Evolutionary conservation across 495 filamentous ascomycete genomes (phyloP).

Genomic region (Cryomyces antarcticus): DNA sequence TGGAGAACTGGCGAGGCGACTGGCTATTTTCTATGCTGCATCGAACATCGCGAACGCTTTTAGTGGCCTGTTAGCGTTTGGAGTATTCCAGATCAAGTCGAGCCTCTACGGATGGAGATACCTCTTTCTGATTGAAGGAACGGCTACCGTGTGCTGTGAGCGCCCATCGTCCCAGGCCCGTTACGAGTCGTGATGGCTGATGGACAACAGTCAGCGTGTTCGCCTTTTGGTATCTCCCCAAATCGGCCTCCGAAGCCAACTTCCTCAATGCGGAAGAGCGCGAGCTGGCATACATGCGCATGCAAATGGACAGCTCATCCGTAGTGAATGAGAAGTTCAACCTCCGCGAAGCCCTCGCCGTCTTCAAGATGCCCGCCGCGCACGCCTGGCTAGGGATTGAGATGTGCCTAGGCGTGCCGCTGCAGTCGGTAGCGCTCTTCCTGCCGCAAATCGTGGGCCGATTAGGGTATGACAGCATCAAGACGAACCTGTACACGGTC

Average conservation of each 20-base stretch:
- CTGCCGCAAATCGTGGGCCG: slow-evolving; percentile 52
- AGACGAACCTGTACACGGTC: slow-evolving; percentile 33
- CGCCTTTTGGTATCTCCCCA: slow-evolving; percentile 51
- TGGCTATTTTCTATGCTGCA: slow-evolving; percentile 64
- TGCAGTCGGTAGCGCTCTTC: slow-evolving; percentile 52
- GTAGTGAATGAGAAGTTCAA: slow-evolving; percentile 52
- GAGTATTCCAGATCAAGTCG: slow-evolving; percentile 51
- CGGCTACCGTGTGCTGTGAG: too few relatives aligned
- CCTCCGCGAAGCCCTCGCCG: slow-evolving; percentile 38
- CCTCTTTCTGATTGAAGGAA: slow-evolving; percentile 59
- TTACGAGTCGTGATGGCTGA: slow-evolving; percentile 16
- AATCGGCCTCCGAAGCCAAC: slow-evolving; percentile 35
- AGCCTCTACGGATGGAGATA: slow-evolving; percentile 45
- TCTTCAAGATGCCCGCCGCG: slow-evolving; percentile 41
- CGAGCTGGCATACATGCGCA: slow-evolving; percentile 47
- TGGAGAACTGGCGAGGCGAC: slow-evolving; percentile 49
- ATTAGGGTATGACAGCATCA: slow-evolving; percentile 32
- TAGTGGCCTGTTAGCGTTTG: slow-evolving; percentile 52
- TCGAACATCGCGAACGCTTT: slow-evolving; percentile 58
- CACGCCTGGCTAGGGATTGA: slow-evolving; percentile 48
- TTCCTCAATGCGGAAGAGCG: slow-evolving; percentile 49
- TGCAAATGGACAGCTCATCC: slow-evolving; percentile 52
- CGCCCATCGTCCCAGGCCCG: background rate
- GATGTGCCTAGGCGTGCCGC: slow-evolving; percentile 55
- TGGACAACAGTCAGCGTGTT: slow-evolving; percentile 40